Evolutionary conservation across 306 rosid genomes (phyloP).

Genomic region (Canavalia gladiata): DNA sequence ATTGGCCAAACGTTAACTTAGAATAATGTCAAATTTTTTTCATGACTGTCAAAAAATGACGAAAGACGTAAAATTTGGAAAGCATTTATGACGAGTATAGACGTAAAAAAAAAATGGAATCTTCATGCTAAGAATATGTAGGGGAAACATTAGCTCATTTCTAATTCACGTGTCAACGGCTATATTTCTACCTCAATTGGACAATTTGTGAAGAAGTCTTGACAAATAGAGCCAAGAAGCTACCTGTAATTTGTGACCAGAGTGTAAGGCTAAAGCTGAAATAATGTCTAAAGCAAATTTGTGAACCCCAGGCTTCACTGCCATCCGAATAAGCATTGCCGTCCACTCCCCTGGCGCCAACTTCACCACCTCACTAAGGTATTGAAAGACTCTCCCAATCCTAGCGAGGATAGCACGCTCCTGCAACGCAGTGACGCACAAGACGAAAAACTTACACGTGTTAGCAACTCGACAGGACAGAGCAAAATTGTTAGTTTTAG

Average conservation of each 20-base stretch:
- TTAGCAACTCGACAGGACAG: background rate
- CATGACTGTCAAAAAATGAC: background rate
- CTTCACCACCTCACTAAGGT: slow-evolving; percentile 68
- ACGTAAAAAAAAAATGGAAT: slow-evolving; percentile 28
- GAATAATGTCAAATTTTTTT: slow-evolving; percentile 20
- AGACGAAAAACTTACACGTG: slow-evolving; percentile 32
- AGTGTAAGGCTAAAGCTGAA: slow-evolving; percentile 66
- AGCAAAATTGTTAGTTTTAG: background rate
- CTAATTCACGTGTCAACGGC: slow-evolving; percentile 41
- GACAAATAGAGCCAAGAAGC: slow-evolving; percentile 79
- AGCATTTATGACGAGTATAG: background rate
- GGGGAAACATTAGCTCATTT: slow-evolving; percentile 35
- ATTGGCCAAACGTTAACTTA: background rate
- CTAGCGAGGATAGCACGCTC: slow-evolving; percentile 64
- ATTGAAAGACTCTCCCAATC: slow-evolving; percentile 69
- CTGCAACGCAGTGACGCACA: slow-evolving; percentile 58
- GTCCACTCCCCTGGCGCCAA: slow-evolving; percentile 90
- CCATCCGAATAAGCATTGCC: slow-evolving; percentile 80
- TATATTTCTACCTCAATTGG: slow-evolving; percentile 50
- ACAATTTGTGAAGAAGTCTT: slow-evolving; percentile 67
- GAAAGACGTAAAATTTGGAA: slow-evolving; percentile 9
- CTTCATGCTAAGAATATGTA: slow-evolving; percentile 4
- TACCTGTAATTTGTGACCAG: slow-evolving; percentile 64
- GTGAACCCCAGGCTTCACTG: slow-evolving; percentile 79
- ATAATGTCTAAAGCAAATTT: slow-evolving; percentile 69